Conservation (phyloP, 2,329 filamentous ascomycete species). For the Cercospora nicotianae region DNA sequence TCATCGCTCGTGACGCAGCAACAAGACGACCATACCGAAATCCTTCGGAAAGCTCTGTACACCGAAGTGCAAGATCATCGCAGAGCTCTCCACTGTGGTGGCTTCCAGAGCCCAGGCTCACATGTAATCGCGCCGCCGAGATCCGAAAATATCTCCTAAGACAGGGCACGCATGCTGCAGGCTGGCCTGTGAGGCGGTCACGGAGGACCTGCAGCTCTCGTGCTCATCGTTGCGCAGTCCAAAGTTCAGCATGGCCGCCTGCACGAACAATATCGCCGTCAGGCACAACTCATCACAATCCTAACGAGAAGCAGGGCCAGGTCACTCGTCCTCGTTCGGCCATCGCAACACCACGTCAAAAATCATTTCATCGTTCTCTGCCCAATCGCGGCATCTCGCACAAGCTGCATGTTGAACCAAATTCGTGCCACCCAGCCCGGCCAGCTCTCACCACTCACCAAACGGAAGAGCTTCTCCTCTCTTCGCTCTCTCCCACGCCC, state of each 20-base stretch:
- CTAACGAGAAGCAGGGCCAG: neutral
- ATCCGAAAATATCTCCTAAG: neutral
- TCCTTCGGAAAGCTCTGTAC: neutral
- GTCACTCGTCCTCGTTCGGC: neutral
- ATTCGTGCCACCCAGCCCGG: neutral
- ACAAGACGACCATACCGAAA: neutral
- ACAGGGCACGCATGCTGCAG: neutral
- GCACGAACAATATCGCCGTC: constrained; percentile 4
- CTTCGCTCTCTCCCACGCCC: neutral
- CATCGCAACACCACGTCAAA: neutral
- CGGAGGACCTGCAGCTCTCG: constrained; percentile 3
- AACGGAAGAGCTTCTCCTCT: neutral
- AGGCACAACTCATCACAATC: neutral
- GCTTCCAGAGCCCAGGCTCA: neutral
- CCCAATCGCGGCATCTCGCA: neutral
- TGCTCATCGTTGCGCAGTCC: neutral
- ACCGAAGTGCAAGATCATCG: neutral
- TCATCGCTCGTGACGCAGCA: neutral
- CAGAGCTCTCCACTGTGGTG: neutral
- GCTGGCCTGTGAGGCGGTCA: neutral
- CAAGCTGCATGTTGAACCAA: neutral
- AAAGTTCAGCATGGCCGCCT: neutral
- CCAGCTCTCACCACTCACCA: neutral
- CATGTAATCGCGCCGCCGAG: neutral
- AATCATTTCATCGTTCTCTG: neutral